These are phyloP conservation scores for Fennellomyces sp. DNA, from an alignment of 371 early-diverging fungal genomes.

Conservation along the genomic window DNA sequence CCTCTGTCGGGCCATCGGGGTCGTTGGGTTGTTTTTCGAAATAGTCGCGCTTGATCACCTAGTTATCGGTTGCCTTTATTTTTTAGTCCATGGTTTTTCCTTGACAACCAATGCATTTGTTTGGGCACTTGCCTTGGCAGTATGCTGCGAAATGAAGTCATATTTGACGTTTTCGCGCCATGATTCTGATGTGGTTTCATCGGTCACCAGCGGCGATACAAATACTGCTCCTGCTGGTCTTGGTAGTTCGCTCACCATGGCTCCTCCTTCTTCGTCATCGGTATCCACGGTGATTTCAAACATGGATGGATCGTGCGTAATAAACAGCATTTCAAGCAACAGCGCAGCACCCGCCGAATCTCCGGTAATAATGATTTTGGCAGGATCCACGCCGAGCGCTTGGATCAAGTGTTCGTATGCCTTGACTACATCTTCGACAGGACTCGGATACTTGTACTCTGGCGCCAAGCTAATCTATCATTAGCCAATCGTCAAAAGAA, in stretches of 20 bases:
- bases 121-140: constrained; percentile 19
- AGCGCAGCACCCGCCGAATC: constrained; percentile 42
- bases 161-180: constrained; percentile 43
- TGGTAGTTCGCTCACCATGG: constrained; percentile 30
- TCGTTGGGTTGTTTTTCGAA: constrained; percentile 28
- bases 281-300: constrained; percentile 43
- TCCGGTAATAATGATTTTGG: constrained; percentile 36
- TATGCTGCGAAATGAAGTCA: constrained; percentile 43
- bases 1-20: constrained; percentile 24
- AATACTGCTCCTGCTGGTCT: constrained; percentile 44
- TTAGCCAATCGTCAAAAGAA: no score
- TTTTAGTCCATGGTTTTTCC: background rate
- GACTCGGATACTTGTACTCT: constrained; percentile 43
- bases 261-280: constrained; percentile 22
- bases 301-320: constrained; percentile 45
- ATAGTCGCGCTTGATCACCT: constrained; percentile 44
- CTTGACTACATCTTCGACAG: constrained; percentile 43
- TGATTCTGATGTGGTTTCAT: constrained; percentile 39
- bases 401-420: constrained; percentile 41
- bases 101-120: background rate
- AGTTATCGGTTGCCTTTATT: no score
- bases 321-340: constrained; percentile 37
- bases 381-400: constrained; percentile 23
- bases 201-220: constrained; percentile 44
- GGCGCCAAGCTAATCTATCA: constrained; percentile 48